Evolutionary conservation across 371 early-diverging fungal genomes (phyloP), one percentile per base, ranked within the genome.

Genomic region (Mucor sp.): DNA sequence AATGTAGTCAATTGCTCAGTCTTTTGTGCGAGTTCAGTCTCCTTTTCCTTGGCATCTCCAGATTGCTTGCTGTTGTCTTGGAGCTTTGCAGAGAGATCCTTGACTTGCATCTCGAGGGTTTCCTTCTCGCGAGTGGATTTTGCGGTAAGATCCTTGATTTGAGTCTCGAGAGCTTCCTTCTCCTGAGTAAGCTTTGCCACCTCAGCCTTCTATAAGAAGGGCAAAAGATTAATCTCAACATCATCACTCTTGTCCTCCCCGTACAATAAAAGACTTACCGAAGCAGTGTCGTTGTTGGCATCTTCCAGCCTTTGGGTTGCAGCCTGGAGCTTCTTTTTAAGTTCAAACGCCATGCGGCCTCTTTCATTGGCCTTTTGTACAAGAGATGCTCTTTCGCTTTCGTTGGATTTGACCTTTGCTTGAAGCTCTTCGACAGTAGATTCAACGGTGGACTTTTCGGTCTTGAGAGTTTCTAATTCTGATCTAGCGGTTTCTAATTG

Each of bases 291-390:
- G 9, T 41, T 41, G 17, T 7, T n/a, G 15, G 48, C 57, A 1
- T 53, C 66, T 23, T 19, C 37, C 6, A 61, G n/a, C 44, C 62
- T 62, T 12, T 47, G 25, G 0, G 33, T 57, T 3, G 35, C 35
- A 28, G 62, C 61, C 19, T 33, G 9, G 4, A 60, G 35, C 23
- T 61, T 30, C 65, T 70, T 37, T 30, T 50, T 72, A 15, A 65
- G 41, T 28, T 72, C 72, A 39, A 68, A 35, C 1, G 68, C 68
- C 6, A 68, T 17, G 33, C 72, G 72, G 12, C 65, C 65, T 68
- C 68, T 64, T 19, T 72, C 68, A 28, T 60, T 65, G 3, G 58
- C 56, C 19, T 65, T 70, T 4, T 14, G 12, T 4, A 47, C 39
- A 47, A 65, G 21, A 5, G 7, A 25, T 12, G 50, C 21, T 37